A percentile compares a stretch with the other conserved stretches of the same genome.
phyloP scores from a whole-genome alignment of 768 basidiomycete species.

The Lentinus tigrinus region DNA sequence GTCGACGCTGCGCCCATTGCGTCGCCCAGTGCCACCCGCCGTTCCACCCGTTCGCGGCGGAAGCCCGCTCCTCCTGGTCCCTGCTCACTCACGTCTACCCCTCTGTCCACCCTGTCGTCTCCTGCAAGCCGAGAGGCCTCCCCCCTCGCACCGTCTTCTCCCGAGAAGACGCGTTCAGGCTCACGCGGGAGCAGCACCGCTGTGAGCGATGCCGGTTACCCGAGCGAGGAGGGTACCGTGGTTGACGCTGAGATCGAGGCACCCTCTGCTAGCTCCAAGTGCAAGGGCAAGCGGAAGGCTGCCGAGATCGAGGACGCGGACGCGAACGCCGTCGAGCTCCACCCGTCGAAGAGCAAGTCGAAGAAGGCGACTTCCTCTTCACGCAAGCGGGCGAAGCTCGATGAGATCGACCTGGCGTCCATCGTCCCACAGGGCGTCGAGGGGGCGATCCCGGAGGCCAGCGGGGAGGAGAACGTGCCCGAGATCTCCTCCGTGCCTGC shows the following conservation, averaged over 20 bases:
- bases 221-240: conserved; percentile 17
- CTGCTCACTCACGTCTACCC: neutral
- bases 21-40: conserved; percentile 1
- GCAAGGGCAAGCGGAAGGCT: neutral
- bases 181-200: conserved; percentile 19
- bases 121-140: conserved; percentile 1
- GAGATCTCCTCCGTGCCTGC: neutral
- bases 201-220: conserved; percentile 14
- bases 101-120: neutral
- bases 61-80: conserved; percentile 15
- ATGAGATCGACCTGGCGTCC: neutral
- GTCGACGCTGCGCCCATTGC: neutral
- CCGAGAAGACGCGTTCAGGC: neutral
- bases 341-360: neutral
- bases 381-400: conserved; percentile 10
- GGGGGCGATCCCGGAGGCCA: neutral
- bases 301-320: neutral
- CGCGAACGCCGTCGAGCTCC: neutral
- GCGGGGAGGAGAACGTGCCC: conserved; percentile 6
- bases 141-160: neutral
- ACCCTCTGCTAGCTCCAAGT: neutral
- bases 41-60: conserved; percentile 11
- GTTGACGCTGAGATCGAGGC: conserved; percentile 6
- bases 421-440: neutral
- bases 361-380: neutral